Conservation (phyloP, 202 grass and related monocot species). For the Panicum virgatum region DNA sequence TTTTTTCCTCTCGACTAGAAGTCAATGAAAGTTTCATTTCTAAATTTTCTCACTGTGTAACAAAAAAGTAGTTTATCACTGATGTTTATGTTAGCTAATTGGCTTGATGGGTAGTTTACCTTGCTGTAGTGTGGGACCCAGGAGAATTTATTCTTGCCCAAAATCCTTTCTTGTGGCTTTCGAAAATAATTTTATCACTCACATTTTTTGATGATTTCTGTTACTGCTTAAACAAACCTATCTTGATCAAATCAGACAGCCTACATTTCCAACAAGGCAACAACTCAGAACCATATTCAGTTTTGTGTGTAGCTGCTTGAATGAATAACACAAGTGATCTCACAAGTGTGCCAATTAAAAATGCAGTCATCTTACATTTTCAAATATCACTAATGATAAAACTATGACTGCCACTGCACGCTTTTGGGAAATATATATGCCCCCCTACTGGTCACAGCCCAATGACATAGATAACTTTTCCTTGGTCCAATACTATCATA, state of each 20-base stretch:
- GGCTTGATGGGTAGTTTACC: not conserved
- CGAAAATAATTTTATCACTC: not conserved
- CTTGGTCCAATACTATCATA: not conserved
- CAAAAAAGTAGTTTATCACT: not conserved
- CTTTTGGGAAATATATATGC: not conserved
- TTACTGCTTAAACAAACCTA: not conserved
- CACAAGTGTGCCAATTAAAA: not conserved
- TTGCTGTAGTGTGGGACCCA: not conserved
- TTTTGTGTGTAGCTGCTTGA: not conserved
- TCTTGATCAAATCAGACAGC: not conserved
- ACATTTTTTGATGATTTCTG: not conserved
- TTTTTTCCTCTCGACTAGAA: not conserved
- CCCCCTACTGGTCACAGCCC: not conserved
- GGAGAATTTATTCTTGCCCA: not conserved
- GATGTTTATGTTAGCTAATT: not conserved
- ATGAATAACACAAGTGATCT: not conserved
- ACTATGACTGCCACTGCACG: not conserved
- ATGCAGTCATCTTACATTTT: not conserved
- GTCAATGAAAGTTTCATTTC: not conserved
- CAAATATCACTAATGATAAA: not conserved
- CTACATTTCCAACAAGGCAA: not conserved
- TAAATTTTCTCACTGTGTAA: not conserved
- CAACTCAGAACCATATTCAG: not conserved
- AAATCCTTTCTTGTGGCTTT: not conserved
- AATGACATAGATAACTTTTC: not conserved